Evolutionary conservation across 805 yeast species (phyloP).

Genomic region (Metschnikowia lachancei): DNA sequence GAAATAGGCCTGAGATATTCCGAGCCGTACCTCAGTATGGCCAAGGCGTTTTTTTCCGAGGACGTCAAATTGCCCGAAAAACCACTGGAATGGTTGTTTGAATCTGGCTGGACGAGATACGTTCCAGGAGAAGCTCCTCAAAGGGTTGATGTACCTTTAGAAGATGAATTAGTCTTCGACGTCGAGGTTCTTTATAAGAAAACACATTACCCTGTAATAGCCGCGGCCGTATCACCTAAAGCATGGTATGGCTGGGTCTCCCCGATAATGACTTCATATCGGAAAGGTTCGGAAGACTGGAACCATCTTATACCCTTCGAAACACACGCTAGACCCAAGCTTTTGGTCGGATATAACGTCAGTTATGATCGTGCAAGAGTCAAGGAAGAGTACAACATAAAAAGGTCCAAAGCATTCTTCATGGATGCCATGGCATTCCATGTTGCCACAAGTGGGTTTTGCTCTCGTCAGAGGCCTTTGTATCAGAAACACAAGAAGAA

Average conservation of each 20-base stretch:
- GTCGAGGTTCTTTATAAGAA: conserved; percentile 81
- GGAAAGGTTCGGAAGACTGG: conserved; percentile 30
- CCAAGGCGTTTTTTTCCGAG: conserved; percentile 40
- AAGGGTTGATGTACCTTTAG: conserved; percentile 66
- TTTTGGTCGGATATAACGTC: conserved; percentile 87
- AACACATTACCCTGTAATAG: conserved; percentile 73
- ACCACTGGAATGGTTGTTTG: conserved; percentile 54
- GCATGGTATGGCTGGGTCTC: conserved; percentile 98
- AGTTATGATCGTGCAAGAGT: conserved; percentile 89
- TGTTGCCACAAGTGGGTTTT: conserved; percentile 85
- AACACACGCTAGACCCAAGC: conserved; percentile 42
- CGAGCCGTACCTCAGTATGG: conserved; percentile 57
- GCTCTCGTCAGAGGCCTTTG: conserved; percentile 82
- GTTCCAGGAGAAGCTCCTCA: conserved; percentile 51
- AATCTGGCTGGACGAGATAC: conserved; percentile 83
- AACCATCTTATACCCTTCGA: conserved; percentile 80
- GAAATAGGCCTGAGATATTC: conserved; percentile 59
- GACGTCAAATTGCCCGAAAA: conserved; percentile 36
- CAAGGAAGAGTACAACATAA: conserved; percentile 73
- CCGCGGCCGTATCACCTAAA: conserved; percentile 67
- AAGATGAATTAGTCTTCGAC: conserved; percentile 76
- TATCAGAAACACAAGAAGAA: conserved; percentile 62
- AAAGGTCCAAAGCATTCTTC: conserved; percentile 68
- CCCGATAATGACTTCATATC: conserved; percentile 56
- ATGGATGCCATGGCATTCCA: conserved; percentile 93